Conservation (phyloP, 2,329 filamentous ascomycete species). For the Didymella keratinophila region DNA sequence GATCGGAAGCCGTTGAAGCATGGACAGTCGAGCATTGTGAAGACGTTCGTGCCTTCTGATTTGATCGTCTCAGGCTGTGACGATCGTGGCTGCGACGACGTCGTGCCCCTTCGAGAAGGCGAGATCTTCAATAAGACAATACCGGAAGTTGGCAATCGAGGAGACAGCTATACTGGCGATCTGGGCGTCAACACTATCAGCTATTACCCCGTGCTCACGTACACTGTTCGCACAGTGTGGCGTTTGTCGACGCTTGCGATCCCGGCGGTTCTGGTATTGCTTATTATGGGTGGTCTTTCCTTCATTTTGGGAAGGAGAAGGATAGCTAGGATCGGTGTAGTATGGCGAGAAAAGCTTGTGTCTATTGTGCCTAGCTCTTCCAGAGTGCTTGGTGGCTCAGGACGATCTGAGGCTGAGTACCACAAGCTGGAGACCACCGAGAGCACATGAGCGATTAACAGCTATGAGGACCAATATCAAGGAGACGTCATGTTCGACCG, state of each 20-base stretch:
- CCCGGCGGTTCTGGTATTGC: constrained; percentile 4
- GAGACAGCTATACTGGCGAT: constrained; percentile 7
- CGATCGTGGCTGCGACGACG: constrained; percentile 14
- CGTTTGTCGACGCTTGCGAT: constrained; percentile 1
- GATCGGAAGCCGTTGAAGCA: constrained; percentile 9
- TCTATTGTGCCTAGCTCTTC: not conserved
- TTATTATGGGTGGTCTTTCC: constrained; percentile 1
- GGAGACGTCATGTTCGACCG: not conserved
- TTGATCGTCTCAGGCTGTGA: constrained; percentile 9
- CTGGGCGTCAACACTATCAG: constrained; percentile 12
- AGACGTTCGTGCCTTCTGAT: constrained; percentile 18
- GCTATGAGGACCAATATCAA: too few relatives aligned
- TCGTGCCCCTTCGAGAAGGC: constrained; percentile 10
- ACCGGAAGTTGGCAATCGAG: constrained; percentile 11
- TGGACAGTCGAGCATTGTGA: constrained; percentile 12
- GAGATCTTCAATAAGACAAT: constrained; percentile 13
- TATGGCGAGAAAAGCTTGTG: not conserved
- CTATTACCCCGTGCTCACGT: constrained; percentile 6
- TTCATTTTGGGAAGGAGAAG: constrained; percentile 14
- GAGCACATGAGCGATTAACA: not conserved
- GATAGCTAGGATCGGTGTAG: constrained; percentile 1
- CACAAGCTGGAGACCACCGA: constrained; percentile 12
- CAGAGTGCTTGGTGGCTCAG: not conserved
- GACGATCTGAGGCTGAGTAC: constrained; percentile 5
- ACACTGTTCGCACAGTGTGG: constrained; percentile 3